Evolutionary conservation across 352 stramenopile species (phyloP), one percentile per base, ranked within the genome.

Genomic region (Globisporangium sylvaticum): DNA sequence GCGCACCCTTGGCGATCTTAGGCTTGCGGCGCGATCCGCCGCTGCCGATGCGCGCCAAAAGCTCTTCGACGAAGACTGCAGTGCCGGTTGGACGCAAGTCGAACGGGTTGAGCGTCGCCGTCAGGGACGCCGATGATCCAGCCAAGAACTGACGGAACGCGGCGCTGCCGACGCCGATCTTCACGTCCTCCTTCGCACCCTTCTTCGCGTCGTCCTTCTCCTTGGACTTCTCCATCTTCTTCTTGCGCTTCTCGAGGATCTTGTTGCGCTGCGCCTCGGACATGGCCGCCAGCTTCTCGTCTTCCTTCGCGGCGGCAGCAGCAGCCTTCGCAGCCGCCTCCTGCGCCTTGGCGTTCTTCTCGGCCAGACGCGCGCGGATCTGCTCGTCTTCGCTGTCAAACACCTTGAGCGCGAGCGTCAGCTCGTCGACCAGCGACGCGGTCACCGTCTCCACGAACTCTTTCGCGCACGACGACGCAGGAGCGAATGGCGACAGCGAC

Each of bases 1-100:
- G 88, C 32, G 97, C 96, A 9, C 97, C 97, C 70, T 94, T 94
- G 48, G 86, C 88, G 55, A 95, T 90, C 75, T 95, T 95, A 27
- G 88, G 88, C 66, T 93, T 92, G 58, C 88, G 85, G n/a, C 87
- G 85, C 64, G 80, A 67, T 20, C 88, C 86, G 48, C 88, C 86
- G 59, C 80, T 92, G 61, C 82, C 80, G 8, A 95, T 74, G 37
- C 77, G 76, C 62, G 79, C 67, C 46, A 90, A 84, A 6, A 94
- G 60, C 0, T 92, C 86, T 39, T 95, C 86, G 32, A 94, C 53
- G 53, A 87, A 85, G 4, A 64, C 8, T 14, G 81, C 74, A 1
- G 80, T 44, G 52, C 85, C 73, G 0, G 71, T 77, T 3, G 67
- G 61, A 27, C 83, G 80, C 58, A 91, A 59, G 46, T 94, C 84